Evolutionary conservation across 2,329 filamentous ascomycete species (phyloP), one percentile per base, ranked within the genome.

Genomic region (Chrysoporthe austroafricana): DNA sequence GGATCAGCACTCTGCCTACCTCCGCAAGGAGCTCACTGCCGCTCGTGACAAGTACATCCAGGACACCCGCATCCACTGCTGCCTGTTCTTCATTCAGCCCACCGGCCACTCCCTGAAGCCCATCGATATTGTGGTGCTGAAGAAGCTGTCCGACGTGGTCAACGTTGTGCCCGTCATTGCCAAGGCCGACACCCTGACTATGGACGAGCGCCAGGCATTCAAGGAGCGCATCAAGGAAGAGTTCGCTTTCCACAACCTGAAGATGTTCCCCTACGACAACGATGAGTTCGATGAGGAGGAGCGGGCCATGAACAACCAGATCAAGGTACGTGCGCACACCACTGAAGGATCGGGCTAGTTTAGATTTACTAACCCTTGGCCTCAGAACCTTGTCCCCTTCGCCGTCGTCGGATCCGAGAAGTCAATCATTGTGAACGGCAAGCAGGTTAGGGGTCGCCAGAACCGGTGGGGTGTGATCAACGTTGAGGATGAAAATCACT

Each of bases 161-260:
- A 99, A 99, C 74, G 96, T 99, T 62, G 96, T 99, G 56, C 96
- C 96, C 68, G 95, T 99, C 77, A 98, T 99, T 79, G 96, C 96
- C 81, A 99, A 99, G 88, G 92, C 96, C 68, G 96, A 99, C 80
- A 96, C 94, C 64, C 85, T 99, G 77, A 99, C 96, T 16, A 86
- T 97, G 44, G 95, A 99, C 82, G 96, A 99, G 88, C 91, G 96
- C 75, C 89, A 90, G 79, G 92, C 91, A 62, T 99, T 99, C 90
- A 99, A 99, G 89, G 93, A 97, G 85, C 89, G 91, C 80, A 99
- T 99, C 86, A 97, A 97, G 91, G 96, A 98, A 86, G 96, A 99
- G 82, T 99, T 99, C 80, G 86, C 92, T 68, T 99, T 99, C 91
- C 96, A 99, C 89, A 98, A 98, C 87, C 89, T 99, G 77, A 95